Conservation (phyloP, 1,284 basidiomycete genomes). For the Trametes versicolor region DNA sequence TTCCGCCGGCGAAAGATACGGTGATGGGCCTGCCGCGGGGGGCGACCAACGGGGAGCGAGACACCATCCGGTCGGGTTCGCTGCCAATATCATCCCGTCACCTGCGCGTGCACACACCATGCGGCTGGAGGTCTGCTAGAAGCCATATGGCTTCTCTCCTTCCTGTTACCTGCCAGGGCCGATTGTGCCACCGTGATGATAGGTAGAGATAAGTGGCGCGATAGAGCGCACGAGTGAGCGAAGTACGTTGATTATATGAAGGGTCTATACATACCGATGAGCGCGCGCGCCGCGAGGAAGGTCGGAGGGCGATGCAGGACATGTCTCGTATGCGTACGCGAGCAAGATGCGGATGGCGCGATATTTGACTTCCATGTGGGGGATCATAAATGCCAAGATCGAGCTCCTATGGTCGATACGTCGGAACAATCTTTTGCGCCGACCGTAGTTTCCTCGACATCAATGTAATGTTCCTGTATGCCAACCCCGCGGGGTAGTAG, state of each 20-base stretch:
- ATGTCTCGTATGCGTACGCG: background rate
- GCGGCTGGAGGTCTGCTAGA: conserved; percentile 4
- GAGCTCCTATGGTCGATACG: background rate
- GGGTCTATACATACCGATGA: no score
- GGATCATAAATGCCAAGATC: background rate
- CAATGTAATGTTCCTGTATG: background rate
- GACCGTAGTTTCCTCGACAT: background rate
- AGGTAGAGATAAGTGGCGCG: conserved; percentile 10
- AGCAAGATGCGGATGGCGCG: background rate
- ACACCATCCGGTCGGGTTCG: conserved; percentile 16
- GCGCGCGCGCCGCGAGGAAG: background rate
- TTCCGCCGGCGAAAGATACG: conserved; percentile 15
- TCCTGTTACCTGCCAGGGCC: conserved; percentile 11
- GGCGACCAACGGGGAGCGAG: conserved; percentile 15
- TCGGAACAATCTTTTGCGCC: background rate
- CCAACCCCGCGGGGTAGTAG: no score
- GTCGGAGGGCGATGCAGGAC: background rate
- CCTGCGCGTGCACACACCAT: conserved; percentile 15
- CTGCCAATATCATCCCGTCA: conserved; percentile 20
- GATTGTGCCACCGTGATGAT: conserved; percentile 1
- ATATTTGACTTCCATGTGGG: background rate
- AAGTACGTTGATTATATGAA: background rate
- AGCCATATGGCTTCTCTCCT: conserved; percentile 1
- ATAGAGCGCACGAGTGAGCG: background rate
- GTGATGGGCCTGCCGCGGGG: conserved; percentile 10